These are phyloP conservation scores for Citrullus mucosospermus DNA, from an alignment of 306 rosid genomes.

Conservation along the genomic window DNA sequence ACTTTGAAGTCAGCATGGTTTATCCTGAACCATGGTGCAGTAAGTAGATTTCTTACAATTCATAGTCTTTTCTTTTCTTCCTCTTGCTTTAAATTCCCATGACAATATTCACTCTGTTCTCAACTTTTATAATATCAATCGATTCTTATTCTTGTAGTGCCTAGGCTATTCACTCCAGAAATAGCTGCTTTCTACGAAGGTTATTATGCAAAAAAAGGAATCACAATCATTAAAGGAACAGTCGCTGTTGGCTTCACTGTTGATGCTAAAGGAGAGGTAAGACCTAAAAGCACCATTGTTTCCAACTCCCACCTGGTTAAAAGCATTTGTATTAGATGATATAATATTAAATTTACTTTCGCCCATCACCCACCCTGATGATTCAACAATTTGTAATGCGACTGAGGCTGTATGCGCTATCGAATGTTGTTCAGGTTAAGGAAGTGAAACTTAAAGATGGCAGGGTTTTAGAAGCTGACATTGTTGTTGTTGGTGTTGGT, in stretches of 20 bases:
- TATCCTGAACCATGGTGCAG: slow-evolving; percentile 99
- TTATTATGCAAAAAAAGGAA: slow-evolving; percentile 67
- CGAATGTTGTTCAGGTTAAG: slow-evolving; percentile 49
- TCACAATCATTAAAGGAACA: slow-evolving; percentile 82
- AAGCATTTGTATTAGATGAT: too few species aligned
- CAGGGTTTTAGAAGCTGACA: slow-evolving; percentile 76
- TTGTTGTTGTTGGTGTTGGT: slow-evolving; percentile 94
- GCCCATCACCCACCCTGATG: too few species aligned
- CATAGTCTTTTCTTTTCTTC: background rate
- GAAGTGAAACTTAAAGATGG: slow-evolving; percentile 94
- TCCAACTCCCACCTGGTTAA: background rate
- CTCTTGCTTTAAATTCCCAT: background rate
- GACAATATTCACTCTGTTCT: background rate
- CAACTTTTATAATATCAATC: background rate
- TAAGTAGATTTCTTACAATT: slow-evolving; percentile 35
- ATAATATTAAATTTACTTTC: too few species aligned
- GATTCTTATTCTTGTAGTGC: slow-evolving; percentile 53
- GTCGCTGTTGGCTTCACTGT: slow-evolving; percentile 70
- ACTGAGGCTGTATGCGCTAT: background rate
- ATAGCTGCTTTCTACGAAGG: slow-evolving; percentile 91
- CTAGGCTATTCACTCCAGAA: slow-evolving; percentile 79
- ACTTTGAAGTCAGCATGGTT: slow-evolving; percentile 76
- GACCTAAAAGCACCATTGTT: background rate
- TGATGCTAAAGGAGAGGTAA: slow-evolving; percentile 71
- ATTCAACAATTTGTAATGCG: too few species aligned